phyloP scores from a whole-genome alignment of 2,329 filamentous ascomycete species.

The Sporothrix globosa region DNA sequence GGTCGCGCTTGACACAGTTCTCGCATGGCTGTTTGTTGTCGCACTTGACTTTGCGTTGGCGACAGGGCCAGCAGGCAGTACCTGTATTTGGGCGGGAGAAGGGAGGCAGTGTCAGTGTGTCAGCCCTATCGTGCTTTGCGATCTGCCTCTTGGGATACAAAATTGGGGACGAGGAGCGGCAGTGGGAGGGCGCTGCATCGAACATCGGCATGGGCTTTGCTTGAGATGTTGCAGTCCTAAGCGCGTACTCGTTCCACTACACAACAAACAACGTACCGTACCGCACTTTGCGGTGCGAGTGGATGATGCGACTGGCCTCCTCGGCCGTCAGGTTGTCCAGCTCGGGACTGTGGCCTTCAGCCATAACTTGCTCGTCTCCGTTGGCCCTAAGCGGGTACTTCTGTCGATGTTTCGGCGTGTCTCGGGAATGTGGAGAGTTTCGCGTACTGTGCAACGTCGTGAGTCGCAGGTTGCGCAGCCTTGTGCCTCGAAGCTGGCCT shows the following conservation, averaged over 20 bases:
- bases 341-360: slow-evolving; percentile 51
- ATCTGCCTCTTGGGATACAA: slow-evolving; percentile 26
- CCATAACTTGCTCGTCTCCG: slow-evolving; percentile 43
- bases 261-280: slow-evolving; percentile 59
- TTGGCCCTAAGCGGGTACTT: neutral
- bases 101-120: slow-evolving; percentile 1
- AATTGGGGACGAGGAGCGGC: neutral
- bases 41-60: slow-evolving; percentile 70
- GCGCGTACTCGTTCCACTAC: no score
- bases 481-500: neutral
- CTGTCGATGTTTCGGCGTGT: slow-evolving; percentile 26
- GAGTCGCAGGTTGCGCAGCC: neutral
- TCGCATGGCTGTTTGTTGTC: slow-evolving; percentile 70
- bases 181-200: no score
- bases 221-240: slow-evolving; percentile 6
- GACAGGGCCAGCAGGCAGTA: slow-evolving; percentile 68
- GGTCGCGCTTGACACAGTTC: slow-evolving; percentile 68
- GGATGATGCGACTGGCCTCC: slow-evolving; percentile 69
- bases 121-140: neutral
- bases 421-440: slow-evolving; percentile 36
- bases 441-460: neutral
- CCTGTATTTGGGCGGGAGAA: slow-evolving; percentile 47
- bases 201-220: neutral
- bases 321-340: slow-evolving; percentile 65
- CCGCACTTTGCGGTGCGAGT: slow-evolving; percentile 69